Evolutionary conservation across 2,329 filamentous ascomycete genomes (phyloP).

Genomic region (Trichoderma atroviride): DNA sequence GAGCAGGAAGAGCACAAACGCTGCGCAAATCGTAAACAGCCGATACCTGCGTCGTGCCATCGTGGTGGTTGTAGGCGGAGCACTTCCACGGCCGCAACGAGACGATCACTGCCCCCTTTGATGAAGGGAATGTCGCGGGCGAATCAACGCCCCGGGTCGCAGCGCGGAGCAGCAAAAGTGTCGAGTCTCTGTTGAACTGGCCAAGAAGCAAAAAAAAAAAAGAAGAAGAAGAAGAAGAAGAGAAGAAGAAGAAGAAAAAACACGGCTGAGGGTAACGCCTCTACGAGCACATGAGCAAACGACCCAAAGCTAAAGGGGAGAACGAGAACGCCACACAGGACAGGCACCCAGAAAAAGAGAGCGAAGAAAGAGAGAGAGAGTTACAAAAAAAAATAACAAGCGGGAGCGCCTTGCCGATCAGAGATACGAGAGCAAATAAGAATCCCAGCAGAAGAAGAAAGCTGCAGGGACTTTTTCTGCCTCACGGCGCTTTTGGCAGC

Average conservation of each 20-base stretch:
- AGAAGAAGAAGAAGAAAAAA: not conserved
- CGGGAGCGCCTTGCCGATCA: not conserved
- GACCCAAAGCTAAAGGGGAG: not conserved
- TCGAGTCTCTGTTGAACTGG: not conserved
- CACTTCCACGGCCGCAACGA: conserved; percentile 3
- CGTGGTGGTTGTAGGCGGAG: conserved; percentile 25
- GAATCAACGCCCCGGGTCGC: not conserved
- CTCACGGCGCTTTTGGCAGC: conserved; percentile 19
- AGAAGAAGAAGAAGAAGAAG: not conserved
- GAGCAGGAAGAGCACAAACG: conserved; percentile 57
- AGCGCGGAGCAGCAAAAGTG: not conserved
- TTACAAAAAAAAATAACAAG: not conserved
- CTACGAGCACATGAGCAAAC: conserved; percentile 10
- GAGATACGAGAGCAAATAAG: not conserved
- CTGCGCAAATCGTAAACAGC: conserved; percentile 59
- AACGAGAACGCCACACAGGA: not conserved
- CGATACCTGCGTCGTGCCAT: conserved; percentile 67
- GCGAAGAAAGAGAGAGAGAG: not conserved
- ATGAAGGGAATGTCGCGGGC: not conserved
- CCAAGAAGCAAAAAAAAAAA: not conserved
- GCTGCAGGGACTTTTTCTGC: conserved; percentile 19
- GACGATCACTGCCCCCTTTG: conserved; percentile 3
- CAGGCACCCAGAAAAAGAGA: not conserved
- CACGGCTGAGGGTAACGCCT: not conserved
- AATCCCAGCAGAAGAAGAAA: not conserved